Conservation (phyloP, 805 yeast genomes). For the Ogataea minuta region DNA sequence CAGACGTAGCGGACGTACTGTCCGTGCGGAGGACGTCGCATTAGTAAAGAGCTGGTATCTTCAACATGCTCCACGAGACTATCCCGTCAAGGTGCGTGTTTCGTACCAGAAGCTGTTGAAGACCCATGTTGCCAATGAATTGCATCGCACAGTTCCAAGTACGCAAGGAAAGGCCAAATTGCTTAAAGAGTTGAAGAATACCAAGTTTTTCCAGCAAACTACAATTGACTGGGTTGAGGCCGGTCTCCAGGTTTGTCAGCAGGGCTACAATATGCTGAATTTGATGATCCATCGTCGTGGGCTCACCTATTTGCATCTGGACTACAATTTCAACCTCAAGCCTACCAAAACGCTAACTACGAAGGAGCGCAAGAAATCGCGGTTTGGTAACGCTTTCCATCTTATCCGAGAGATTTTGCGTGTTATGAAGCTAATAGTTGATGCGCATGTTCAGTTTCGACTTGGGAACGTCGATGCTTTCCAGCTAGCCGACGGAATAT, state of each 20-base stretch:
- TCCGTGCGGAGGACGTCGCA: constrained; percentile 88
- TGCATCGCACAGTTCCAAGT: constrained; percentile 49
- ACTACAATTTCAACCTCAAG: constrained; percentile 91
- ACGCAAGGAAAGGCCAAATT: constrained; percentile 53
- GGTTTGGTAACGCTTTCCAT: constrained; percentile 97
- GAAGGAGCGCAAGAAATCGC: constrained; percentile 90
- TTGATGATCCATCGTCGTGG: constrained; percentile 88
- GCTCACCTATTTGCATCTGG: constrained; percentile 86
- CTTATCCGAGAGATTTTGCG: constrained; percentile 85
- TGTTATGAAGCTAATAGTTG: constrained; percentile 82
- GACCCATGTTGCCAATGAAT: constrained; percentile 64
- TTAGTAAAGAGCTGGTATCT: constrained; percentile 79
- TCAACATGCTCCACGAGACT: constrained; percentile 54
- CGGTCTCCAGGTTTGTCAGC: constrained; percentile 88
- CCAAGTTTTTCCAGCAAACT: constrained; percentile 89
- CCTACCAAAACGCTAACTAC: constrained; percentile 96
- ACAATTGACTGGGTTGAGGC: constrained; percentile 98
- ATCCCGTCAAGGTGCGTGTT: constrained; percentile 75
- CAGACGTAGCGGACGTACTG: constrained; percentile 64
- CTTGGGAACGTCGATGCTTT: constrained; percentile 89
- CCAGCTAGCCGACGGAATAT: constrained; percentile 92
- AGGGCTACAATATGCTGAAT: constrained; percentile 92
- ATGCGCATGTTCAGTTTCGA: constrained; percentile 88
- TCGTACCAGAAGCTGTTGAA: constrained; percentile 91
- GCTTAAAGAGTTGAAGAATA: constrained; percentile 62